Base-by-base conservation (phyloP, 371 early-diverging fungal genomes). In the Mucor ambiguus region DNA sequence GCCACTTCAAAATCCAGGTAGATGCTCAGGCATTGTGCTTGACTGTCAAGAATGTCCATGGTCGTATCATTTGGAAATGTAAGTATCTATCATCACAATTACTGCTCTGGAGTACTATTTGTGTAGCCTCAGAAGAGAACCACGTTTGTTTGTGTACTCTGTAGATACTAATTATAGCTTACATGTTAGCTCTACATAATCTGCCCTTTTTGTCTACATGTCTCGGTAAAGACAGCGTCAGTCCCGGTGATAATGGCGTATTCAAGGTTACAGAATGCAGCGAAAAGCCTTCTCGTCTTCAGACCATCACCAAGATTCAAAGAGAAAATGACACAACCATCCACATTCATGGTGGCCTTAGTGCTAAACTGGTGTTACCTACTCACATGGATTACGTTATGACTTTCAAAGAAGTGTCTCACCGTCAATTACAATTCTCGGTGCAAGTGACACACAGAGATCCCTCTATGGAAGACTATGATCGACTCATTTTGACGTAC, bases 191-290 rank as follows among this genome's bases (percentile, higher is more conserved):
- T 20, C 28, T 82, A 16, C 78, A 77, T 28, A 77, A 80, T 35
- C 26, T 62, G 11, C 83, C 83, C 0, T 83, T 83, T 57, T 61
- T 83, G 20, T 69, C 69, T 12, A 74, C 74, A 12, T 68, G 75
- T 9, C 24, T 71, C 5, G 80, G 83, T 0, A 54, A 69, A 18
- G 79, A 78, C 41, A 64, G 60, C 2, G 72, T 83, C 24, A 60
- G 20, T 1, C 12, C 54, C 30, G 56, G 68, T 6, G 73, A 64
- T 14, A 67, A 70, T 10, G 75, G 79, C 3, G 64, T 68, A 2
- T 75, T 77, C 58, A 66, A 69, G 29, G 63, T 82, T 28, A 58
- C 61, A 4, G 83, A 83, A 16, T 35, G 57, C n/a, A 79, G 77
- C 46, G 74, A 71, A 12, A 64, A 65, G 20, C 43, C 64, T 0